Base-by-base conservation (phyloP, 179 eudicot genomes). In the Spinacia oleracea region DNA sequence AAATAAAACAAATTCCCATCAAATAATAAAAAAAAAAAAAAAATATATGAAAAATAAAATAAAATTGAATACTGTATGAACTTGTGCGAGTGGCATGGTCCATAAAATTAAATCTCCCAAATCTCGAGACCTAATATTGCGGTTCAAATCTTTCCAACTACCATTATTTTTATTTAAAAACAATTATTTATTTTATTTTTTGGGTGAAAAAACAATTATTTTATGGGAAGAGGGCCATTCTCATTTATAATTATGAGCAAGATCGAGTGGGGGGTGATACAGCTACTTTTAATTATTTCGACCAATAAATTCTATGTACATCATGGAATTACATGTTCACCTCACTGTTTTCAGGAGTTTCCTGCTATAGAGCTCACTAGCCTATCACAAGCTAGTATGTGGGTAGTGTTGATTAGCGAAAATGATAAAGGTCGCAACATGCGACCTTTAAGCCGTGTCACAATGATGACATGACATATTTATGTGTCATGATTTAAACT, bases 81-180 rank as follows among this genome's bases (percentile, higher is more conserved):
- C 21, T 14, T 6, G 23, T 35, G 50, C 6, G 4, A 29, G 14
- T 59, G 2, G 58, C 27, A 74, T 58, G 77, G 67, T 58, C 77
- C 67, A 58, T 7, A 0, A 74, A 40, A 35, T 23, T 0, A 70
- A 38, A 70, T 70, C 15, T 58, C 27, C 15, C 67, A 55, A 21
- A 73, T 56, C 77, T 74, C 51, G n/a, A 74, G 67, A 42, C 65
- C 15, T 50, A 20, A 27, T 32, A 8, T 23, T 48, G 10, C 64
- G 27, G 76, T 72, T 32, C 64, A 56, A 18, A 34, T 32, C 14
- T 74, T 51, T 74, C 51, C 31, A 73, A 55, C 65, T 38, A 18
- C n/a, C n/a, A n/a, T n/a, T n/a, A 53, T 25, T 32, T 27, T 12
- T 0, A 31, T 5, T 14, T 9, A 42, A 21, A 65, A 32, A 25